phyloP scores from a whole-genome alignment of 176 grass and related monocot species.

The Oropetium thomaeum region DNA sequence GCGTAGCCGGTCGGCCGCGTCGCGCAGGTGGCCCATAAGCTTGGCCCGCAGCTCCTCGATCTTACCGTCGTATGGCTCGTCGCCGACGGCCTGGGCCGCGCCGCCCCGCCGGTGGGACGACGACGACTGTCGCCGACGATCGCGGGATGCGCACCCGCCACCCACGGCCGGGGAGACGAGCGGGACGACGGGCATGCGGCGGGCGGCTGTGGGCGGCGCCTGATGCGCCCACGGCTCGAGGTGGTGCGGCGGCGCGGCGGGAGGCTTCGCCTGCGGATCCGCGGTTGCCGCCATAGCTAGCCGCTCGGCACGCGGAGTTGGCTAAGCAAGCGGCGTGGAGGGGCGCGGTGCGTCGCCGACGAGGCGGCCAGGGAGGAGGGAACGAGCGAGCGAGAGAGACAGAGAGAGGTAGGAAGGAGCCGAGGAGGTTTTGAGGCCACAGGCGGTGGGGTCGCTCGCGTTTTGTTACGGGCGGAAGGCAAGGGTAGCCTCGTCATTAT shows the following conservation, averaged over 20 bases:
- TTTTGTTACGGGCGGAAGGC: constrained; percentile 39
- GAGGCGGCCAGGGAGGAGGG: constrained; percentile 1
- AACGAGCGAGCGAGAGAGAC: not conserved
- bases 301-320: no score
- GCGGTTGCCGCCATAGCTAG: constrained; percentile 55
- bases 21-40: constrained; percentile 75
- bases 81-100: not conserved
- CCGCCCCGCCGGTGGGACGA: not conserved
- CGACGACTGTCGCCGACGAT: constrained; percentile 20
- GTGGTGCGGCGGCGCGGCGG: constrained; percentile 30
- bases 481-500: constrained; percentile 32
- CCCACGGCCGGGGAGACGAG: not conserved
- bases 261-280: constrained; percentile 58
- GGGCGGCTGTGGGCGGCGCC: constrained; percentile 13
- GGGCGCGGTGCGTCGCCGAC: not conserved
- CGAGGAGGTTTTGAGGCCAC: constrained; percentile 50
- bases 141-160: not conserved
- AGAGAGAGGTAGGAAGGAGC: not conserved
- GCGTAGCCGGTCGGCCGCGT: constrained; percentile 55
- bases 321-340: not conserved
- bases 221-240: constrained; percentile 49
- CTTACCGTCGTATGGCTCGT: constrained; percentile 19
- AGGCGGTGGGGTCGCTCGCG: constrained; percentile 17
- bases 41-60: constrained; percentile 54
- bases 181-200: constrained; percentile 7